Percentiles rank a stretch among this genome's conserved stretches.
phyloP scores from a whole-genome alignment of 495 filamentous ascomycete species.

The Penicillium pulvis region DNA sequence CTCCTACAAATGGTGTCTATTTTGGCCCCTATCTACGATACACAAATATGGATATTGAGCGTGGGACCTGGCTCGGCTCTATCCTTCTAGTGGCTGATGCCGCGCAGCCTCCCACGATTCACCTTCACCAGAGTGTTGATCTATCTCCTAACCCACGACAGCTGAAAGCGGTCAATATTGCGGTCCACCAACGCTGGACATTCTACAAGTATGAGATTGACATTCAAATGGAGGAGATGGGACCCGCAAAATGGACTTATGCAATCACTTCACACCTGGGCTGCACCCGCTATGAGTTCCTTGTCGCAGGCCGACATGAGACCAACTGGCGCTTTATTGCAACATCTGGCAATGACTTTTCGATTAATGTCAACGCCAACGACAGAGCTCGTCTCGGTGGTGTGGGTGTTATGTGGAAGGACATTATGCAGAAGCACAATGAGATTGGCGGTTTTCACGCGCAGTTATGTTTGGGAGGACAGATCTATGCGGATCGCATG shows the following conservation, averaged over 20 bases:
- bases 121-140: constrained; percentile 89
- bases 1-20: constrained; percentile 95
- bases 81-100: constrained; percentile 86
- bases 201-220: constrained; percentile 97
- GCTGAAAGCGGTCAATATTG: constrained; percentile 80
- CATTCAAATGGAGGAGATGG: constrained; percentile 81
- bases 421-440: constrained; percentile 94
- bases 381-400: constrained; percentile 85
- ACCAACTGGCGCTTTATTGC: constrained; percentile 96
- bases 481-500: constrained; percentile 93
- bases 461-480: constrained; percentile 87
- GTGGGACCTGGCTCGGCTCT: constrained; percentile 84
- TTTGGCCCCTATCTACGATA: constrained; percentile 96
- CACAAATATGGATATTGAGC: constrained; percentile 94
- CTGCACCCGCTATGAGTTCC: constrained; percentile 95
- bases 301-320: constrained; percentile 90
- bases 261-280: constrained; percentile 96
- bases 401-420: constrained; percentile 96
- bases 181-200: constrained; percentile 85
- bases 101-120: constrained; percentile 93
- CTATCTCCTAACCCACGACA: constrained; percentile 92
- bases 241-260: constrained; percentile 92
- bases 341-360: constrained; percentile 94
- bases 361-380: constrained; percentile 78
- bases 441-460: constrained; percentile 95